Evolutionary conservation across 2,329 filamentous ascomycete species (phyloP), one percentile per base, ranked within the genome.

Genomic region (Didymella glomerata): DNA sequence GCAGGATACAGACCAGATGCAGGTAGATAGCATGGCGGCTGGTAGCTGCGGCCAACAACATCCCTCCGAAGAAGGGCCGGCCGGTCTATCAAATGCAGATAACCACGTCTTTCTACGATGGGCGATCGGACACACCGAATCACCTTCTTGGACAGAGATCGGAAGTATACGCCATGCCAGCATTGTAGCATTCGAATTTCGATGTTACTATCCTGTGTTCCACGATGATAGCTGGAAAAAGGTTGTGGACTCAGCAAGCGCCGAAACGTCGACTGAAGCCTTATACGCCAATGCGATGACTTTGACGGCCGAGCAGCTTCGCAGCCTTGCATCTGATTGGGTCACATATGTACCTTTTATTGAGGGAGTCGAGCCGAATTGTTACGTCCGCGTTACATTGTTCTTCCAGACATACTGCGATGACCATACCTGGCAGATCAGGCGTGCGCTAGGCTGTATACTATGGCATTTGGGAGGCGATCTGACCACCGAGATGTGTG

Each of bases 401-500:
- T 11, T 8, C n/a, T 9, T 28, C n/a, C 36, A 57, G 8, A 57
- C 58, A 27, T 54, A 57, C 40, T 61, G 53, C 25, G 48, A 57
- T 32, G 32, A 41, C 3, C 32, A 20, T 4, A 47, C 54, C 25
- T 61, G 58, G 58, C 58, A 57, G 22, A 57, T 61, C n/a, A 61
- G 41, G 38, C 44, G 49, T 22, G 48, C 47, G 24, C 32, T 61
- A 2, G 28, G 2, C 24, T 45, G 24, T 24, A 28, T 45, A 14
- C 5, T 45, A 18, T 45, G 42, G 42, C 24, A 25, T 7, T 7
- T 25, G 7, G 24, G 7, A 3, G 24, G 7, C 3, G 24, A 25
- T 16, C 4, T n/a, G n/a, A n/a, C n/a, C n/a, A n/a, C n/a, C n/a
- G n/a, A n/a, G n/a, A n/a, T n/a, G n/a, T n/a, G n/a, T n/a, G n/a